Evolutionary conservation across 2,329 filamentous ascomycete genomes (phyloP), one percentile per base, ranked within the genome.

Genomic region (Epichloe typhina): DNA sequence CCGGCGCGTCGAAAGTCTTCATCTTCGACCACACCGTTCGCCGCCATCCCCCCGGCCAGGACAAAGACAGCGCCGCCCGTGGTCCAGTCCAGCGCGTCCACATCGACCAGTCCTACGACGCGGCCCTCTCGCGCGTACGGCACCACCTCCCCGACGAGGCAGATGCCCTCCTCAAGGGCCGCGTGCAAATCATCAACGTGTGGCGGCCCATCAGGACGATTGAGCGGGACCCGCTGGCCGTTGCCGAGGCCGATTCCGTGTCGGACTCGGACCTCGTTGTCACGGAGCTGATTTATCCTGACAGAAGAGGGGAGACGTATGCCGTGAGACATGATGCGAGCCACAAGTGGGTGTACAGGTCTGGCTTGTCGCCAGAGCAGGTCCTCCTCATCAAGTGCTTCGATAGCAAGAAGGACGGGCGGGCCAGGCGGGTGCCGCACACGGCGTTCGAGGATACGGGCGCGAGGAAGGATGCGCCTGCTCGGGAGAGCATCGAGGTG

Each of bases 11-110:
- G 31, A 71, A 72, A 21, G 63, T 81, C 56, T 73, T 77, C 67
- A 79, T 82, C 60, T 83, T 83, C 59, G 76, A 81, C 64, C 78
- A 82, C 64, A 81, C 77, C 5, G 76, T 83, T 54, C 66, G 65
- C 9, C 67, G 67, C 36, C 58, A 62, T 11, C 33, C 3, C 54
- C 54, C 57, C 5, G 58, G 59, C 47, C 75, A 57, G 80, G 79
- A 76, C 71, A 55, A 58, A 17, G 51, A 69, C 70, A 12, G 37
- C 33, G 7, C 70, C 68, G 0, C 73, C 52, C 19, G 72, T 67
- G 2, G 65, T 63, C 26, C 66, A 64, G 36, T 67, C 64, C 15
- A 68, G 69, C 38, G 71, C 70, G 55, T 79, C 2, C 78, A 82
- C 60, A 77, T 80, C 54, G 77, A 81, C 60, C 76, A 81, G 59